Evolutionary conservation across 345 rosid species (phyloP), one percentile per base, ranked within the genome.

Genomic region (Boechera retrofracta): DNA sequence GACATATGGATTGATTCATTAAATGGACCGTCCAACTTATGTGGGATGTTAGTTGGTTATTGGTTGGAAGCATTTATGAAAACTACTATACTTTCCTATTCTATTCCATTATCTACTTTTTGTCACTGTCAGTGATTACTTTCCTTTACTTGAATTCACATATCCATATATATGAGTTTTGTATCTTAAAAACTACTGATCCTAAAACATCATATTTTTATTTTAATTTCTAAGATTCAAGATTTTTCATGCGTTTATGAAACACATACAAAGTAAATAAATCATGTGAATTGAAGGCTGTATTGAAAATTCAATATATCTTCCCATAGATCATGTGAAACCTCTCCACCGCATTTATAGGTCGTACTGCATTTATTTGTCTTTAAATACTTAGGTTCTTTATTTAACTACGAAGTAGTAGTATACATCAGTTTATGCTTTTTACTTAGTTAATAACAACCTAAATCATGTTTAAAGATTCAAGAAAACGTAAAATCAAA

Each of bases 1-100:
- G 71, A 38, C 36, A 15, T 32, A 21, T 64, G 11, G 26, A 6
- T 62, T 36, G 5, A 36, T 67, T 73, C 77, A 72, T 72, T 78
- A 58, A 78, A 78, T 78, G 70, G 52, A 67, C 70, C 51, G 62
- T 57, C 70, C 81, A 42, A 66, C 57, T 66, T 78, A 66, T 67
- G 81, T 72, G 81, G 81, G 56, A 33, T 7, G 68, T 55, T 65
- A 9, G 77, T 64, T 71, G 80, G 67, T 45, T 59, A 64, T 70
- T 55, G 52, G 72, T 64, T 33, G 68, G 56, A 70, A 16, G 49
- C 80, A 77, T 77, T 77, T 55, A 77, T 77, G 76, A 55, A 76
- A 69, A 33, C 45, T 38, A 60, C 49, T 28, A 5, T 21, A 12
- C 18, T 35, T 36, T 61, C 18, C 10, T 74, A 48, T 63, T 63